Conservation (phyloP, 176 grass and related monocot genomes). For the Microstegium vimineum region DNA sequence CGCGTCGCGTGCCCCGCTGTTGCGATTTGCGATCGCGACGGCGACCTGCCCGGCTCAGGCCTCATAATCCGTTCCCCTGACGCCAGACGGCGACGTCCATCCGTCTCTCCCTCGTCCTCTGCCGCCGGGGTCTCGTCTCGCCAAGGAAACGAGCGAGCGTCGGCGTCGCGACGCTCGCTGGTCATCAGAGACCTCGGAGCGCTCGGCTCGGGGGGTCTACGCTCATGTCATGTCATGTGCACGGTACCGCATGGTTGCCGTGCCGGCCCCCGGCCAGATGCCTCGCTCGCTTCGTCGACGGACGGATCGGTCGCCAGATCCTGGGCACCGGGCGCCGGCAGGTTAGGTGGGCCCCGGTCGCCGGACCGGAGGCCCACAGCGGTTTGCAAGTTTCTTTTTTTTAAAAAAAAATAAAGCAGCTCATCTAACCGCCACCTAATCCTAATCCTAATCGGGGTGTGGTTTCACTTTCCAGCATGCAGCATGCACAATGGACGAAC, state of each 20-base stretch:
- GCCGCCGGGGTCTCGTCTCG: neutral
- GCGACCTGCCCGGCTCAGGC: neutral
- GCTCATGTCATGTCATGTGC: neutral
- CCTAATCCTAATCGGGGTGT: too few relatives aligned
- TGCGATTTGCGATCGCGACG: neutral
- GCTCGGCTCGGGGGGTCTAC: neutral
- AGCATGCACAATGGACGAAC: neutral
- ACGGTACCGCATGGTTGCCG: neutral
- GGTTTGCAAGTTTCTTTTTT: neutral
- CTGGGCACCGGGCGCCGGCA: neutral
- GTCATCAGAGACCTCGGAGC: neutral
- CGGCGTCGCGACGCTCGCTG: neutral
- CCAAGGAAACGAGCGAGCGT: neutral
- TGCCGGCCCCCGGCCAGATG: neutral
- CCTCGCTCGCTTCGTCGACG: neutral
- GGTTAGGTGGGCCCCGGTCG: neutral
- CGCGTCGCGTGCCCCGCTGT: conserved; percentile 19
- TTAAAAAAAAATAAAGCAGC: neutral
- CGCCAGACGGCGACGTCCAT: conserved; percentile 20
- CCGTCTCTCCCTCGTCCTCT: neutral
- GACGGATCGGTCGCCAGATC: neutral
- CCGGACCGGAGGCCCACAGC: neutral
- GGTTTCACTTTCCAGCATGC: neutral
- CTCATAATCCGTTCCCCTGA: conserved; percentile 17
- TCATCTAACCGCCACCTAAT: conserved; percentile 25